Base-by-base conservation (phyloP, 768 basidiomycete species). In the Naematelia encephala region DNA sequence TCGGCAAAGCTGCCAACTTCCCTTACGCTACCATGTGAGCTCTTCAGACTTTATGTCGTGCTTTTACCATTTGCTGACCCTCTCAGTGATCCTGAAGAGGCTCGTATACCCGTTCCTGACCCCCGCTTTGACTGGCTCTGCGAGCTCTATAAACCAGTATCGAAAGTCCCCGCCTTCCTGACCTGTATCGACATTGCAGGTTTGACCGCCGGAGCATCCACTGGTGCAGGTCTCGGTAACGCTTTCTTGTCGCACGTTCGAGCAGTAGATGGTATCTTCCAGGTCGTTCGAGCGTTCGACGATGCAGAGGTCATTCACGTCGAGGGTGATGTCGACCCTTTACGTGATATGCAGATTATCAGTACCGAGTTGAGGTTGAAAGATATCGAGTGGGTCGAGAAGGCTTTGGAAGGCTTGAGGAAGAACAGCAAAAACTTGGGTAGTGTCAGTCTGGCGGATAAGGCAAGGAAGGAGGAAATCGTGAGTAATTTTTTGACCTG, bases 301-400 rank as follows among this genome's bases (percentile, higher is more conserved):
- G 96, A 99, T 71, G 88, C 92, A n/a, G 96, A 99, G 69, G 92
- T 99, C 75, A 98, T 88, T 67, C 96, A 99, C 78, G 94, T 98
- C 62, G 96, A 98, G 79, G 96, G 96, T 45, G 96, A 98, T 68
- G 92, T 99, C 57, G 83, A 98, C 78, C 96, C 96, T 11, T 63
- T 89, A 39, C 87, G 96, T 59, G 96, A 99, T 79, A 97, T 98
- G 93, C 86, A 89, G 64, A 98, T 97, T 70, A 99, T 99, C 72
- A 86, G 87, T 66, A 94, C 85, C 5, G 96, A 99, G 78, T 81
- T 99, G 19, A 83, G 92, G 49, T 80, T 99, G 44, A 99, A 99
- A 80, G 96, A 99, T 78, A 93, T 93, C 63, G 96, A 99, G 73
- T 99, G 96, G 96, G 87, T 91, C 11, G 90, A 97, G 79, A 98